A percentile compares a stretch with the other conserved stretches of the same genome.
These are phyloP conservation scores for Pestalotiopsis sp. DNA, from an alignment of 2,329 filamentous ascomycete species.

Conservation along the genomic window DNA sequence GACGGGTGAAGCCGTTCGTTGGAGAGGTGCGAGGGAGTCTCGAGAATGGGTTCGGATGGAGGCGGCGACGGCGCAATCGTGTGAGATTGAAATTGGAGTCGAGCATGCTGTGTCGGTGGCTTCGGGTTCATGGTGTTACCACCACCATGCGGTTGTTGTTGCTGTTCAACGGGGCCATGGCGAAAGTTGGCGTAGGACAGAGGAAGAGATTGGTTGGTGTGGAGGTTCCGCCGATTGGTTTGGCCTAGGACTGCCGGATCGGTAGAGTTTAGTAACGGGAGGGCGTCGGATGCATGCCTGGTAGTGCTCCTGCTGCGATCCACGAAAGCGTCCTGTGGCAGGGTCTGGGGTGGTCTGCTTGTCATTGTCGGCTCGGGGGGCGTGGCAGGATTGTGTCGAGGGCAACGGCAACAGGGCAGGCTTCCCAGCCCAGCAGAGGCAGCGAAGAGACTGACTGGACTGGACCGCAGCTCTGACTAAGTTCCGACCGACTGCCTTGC, in stretches of 20 bases:
- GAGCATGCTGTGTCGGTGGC: slow-evolving; percentile 20
- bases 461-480: not conserved
- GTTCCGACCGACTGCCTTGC: not conserved
- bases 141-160: slow-evolving; percentile 6
- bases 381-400: not conserved
- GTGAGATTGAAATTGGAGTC: slow-evolving; percentile 36
- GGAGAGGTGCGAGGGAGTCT: slow-evolving; percentile 14
- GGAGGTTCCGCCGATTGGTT: slow-evolving; percentile 25
- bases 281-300: slow-evolving; percentile 15
- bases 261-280: slow-evolving; percentile 16
- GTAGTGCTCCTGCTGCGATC: slow-evolving; percentile 18
- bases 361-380: slow-evolving; percentile 26
- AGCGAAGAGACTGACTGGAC: not conserved
- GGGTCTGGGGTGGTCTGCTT: slow-evolving; percentile 22
- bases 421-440: not conserved
- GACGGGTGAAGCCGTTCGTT: slow-evolving; percentile 19
- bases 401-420: not conserved
- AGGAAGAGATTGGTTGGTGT: slow-evolving; percentile 23
- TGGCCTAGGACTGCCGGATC: slow-evolving; percentile 20
- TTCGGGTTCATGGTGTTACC: slow-evolving; percentile 18
- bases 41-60: slow-evolving; percentile 23
- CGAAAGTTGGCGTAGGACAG: slow-evolving; percentile 15
- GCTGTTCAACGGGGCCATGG: slow-evolving; percentile 15
- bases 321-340: slow-evolving; percentile 25
- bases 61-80: slow-evolving; percentile 40